Evolutionary conservation across 2,329 filamentous ascomycete species (phyloP), one percentile per base, ranked within the genome.

Genomic region (Pyrenochaeta sp.): DNA sequence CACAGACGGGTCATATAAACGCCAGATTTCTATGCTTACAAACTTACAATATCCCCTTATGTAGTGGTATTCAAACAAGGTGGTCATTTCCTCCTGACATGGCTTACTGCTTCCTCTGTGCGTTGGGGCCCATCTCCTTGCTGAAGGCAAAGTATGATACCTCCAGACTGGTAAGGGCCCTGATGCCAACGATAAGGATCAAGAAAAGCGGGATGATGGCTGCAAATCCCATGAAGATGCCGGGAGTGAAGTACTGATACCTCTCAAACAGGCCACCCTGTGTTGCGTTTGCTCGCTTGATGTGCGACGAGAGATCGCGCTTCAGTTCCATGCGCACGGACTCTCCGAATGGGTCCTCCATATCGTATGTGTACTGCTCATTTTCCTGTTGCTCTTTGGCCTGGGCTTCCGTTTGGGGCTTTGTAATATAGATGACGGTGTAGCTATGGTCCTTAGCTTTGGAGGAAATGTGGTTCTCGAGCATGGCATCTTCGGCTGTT

Each of bases 71-170:
- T 40, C 27, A n/a, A 32, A 38, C 35, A 38, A 18, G 21, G 17
- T 6, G 3, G 7, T 3, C 14, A n/a, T 7, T 7, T 20, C 5
- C 11, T 6, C 21, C n/a, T 34, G 11, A 9, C 15, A 18, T 6
- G 6, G 11, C 31, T 21, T 80, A 81, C 73, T 86, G 81, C 69
- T 84, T 96, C 83, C 92, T 96, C 74, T 95, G 89, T 21, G 88
- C 88, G 24, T 85, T 79, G n/a, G 90, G 89, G 0, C 91, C 90
- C 79, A 90, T 96, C 60, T 96, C 93, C 79, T 96, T 96, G 69
- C 95, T 93, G 68, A 97, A 99, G 2, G 94, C 91, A 52, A 89
- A 90, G 71, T 97, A 97, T 1, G 90, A 89, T 20, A 97, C 90
- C 70, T 96, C 81, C 13, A 99, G 79, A 57, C 90, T 93, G 6